Conservation (phyloP, 2,329 filamentous ascomycete genomes). For the Hortaea sp. region DNA sequence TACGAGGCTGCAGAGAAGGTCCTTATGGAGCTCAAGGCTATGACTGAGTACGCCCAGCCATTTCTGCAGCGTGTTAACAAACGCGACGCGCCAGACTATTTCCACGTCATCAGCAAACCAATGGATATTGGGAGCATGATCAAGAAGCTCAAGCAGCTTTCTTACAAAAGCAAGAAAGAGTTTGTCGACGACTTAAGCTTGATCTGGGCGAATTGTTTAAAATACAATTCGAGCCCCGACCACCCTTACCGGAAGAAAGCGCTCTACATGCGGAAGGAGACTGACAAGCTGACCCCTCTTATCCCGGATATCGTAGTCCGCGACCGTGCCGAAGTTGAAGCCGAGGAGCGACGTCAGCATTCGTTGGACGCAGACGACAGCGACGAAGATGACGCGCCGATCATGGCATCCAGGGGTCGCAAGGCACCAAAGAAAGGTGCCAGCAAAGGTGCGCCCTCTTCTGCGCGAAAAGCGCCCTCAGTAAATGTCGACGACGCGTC, state of each 20-base stretch:
- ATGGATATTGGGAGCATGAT: conserved; percentile 99
- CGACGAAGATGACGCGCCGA: conserved; percentile 65
- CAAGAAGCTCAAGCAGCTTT: conserved; percentile 73
- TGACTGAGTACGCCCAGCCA: conserved; percentile 94
- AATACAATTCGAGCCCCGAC: conserved; percentile 83
- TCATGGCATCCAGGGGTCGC: conserved; percentile 91
- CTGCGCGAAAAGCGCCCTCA: conserved; percentile 19
- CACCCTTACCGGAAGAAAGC: conserved; percentile 88
- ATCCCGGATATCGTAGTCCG: conserved; percentile 89
- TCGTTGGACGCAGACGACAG: conserved; percentile 82
- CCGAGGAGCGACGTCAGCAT: conserved; percentile 62
- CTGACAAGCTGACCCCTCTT: conserved; percentile 87
- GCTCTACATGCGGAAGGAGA: conserved; percentile 92
- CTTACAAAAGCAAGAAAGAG: conserved; percentile 65
- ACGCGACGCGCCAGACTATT: conserved; percentile 91
- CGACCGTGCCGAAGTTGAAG: conserved; percentile 85
- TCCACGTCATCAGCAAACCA: conserved; percentile 84
- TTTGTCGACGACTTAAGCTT: conserved; percentile 89
- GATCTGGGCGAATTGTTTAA: conserved; percentile 95
- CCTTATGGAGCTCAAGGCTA: conserved; percentile 89
- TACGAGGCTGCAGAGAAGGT: conserved; percentile 97
- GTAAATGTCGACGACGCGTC: conserved; percentile 58
- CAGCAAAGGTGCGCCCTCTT: conserved; percentile 46
- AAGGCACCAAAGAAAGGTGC: conserved; percentile 72
- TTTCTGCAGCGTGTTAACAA: conserved; percentile 94